phyloP scores from a whole-genome alignment of 768 basidiomycete genomes.

The Leccinum subgranulosum region DNA sequence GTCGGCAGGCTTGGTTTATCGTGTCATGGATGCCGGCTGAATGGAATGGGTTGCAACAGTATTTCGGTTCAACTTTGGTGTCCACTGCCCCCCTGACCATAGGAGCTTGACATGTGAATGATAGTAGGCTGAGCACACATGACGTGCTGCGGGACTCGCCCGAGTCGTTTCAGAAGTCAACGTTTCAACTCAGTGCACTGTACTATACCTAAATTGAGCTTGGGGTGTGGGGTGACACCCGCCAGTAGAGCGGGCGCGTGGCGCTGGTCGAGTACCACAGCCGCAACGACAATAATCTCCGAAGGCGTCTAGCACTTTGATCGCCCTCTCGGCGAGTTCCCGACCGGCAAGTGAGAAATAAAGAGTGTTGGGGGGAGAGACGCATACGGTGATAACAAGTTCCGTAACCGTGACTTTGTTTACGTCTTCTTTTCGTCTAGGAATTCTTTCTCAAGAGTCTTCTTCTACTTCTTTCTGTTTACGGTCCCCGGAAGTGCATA shows the following conservation, averaged over 20 bases:
- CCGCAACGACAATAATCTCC: not conserved
- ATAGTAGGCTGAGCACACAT: not conserved
- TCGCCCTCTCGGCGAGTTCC: not conserved
- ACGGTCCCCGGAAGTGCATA: not conserved
- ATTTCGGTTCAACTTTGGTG: not conserved
- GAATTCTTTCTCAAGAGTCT: not conserved
- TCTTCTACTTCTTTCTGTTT: not conserved
- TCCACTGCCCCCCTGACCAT: not conserved
- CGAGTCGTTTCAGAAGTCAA: not conserved
- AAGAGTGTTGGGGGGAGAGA: not conserved
- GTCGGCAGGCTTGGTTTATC: conserved; percentile 4
- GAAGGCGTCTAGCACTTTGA: not conserved
- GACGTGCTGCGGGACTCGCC: not conserved
- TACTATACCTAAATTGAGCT: too few relatives aligned
- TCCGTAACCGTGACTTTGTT: conserved; percentile 4
- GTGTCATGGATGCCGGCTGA: not conserved
- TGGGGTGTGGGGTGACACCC: not conserved
- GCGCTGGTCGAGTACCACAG: not conserved
- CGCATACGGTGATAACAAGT: not conserved
- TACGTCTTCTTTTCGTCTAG: not conserved
- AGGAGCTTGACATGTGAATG: not conserved
- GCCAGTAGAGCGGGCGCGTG: not conserved
- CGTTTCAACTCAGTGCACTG: too few relatives aligned
- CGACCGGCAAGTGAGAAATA: not conserved
- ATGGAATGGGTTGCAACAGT: not conserved